These are phyloP conservation scores for Fusarium euwallaceae DNA, from an alignment of 2,329 filamentous ascomycete species.

Conservation along the genomic window DNA sequence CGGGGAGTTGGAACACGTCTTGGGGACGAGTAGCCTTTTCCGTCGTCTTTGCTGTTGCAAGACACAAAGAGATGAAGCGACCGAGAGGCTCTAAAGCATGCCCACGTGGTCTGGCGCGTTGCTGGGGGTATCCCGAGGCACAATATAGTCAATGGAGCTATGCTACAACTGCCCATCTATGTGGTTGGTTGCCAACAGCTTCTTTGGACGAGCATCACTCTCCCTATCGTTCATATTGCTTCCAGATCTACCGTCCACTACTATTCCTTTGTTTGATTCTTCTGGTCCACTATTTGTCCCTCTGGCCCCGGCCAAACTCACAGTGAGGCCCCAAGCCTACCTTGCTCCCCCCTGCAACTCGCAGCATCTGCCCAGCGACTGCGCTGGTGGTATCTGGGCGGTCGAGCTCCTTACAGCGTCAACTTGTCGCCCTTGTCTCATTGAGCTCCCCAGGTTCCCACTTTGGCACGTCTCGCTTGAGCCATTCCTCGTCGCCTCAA, in stretches of 20 bases:
- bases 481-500: constrained; percentile 35
- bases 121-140: neutral
- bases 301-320: constrained; percentile 14
- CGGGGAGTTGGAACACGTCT: neutral
- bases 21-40: neutral
- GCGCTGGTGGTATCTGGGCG: neutral
- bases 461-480: constrained; percentile 40
- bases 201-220: neutral
- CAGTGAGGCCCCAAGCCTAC: neutral
- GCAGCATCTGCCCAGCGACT: neutral
- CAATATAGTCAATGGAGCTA: neutral
- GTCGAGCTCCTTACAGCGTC: constrained; percentile 1
- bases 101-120: neutral
- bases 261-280: constrained; percentile 39
- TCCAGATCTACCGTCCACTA: neutral
- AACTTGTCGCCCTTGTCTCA: constrained; percentile 23
- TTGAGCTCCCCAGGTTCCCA: constrained; percentile 28
- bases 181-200: neutral
- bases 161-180: neutral
- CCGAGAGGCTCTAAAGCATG: neutral
- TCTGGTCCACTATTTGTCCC: constrained; percentile 12
- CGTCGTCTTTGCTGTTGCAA: neutral
- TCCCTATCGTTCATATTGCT: neutral
- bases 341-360: neutral
- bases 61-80: neutral